Conservation (phyloP, 345 rosid species). For the Citropsis articulata region DNA sequence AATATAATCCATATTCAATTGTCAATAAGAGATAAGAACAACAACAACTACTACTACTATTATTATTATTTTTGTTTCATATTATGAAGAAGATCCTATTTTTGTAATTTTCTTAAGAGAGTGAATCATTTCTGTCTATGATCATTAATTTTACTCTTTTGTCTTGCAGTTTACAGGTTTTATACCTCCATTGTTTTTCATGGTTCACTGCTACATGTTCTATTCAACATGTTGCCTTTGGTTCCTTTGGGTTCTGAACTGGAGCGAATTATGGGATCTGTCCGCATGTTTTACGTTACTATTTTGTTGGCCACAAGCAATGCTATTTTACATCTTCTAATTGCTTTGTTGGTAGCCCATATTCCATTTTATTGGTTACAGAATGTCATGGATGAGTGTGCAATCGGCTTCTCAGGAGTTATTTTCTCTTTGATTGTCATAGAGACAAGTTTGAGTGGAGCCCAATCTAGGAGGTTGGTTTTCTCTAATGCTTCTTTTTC, state of each 20-base stretch:
- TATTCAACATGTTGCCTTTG: constrained; percentile 96
- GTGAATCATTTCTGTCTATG: not conserved
- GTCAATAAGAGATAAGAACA: not conserved
- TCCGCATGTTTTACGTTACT: constrained; percentile 68
- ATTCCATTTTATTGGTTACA: constrained; percentile 50
- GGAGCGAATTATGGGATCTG: constrained; percentile 97
- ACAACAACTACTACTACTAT: no score
- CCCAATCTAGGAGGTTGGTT: constrained; percentile 75
- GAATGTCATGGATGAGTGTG: constrained; percentile 68
- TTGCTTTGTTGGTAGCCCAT: constrained; percentile 59
- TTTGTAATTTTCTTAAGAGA: not conserved
- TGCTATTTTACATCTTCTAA: constrained; percentile 71
- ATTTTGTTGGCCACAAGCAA: constrained; percentile 81
- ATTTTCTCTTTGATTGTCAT: constrained; percentile 91
- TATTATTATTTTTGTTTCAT: not conserved
- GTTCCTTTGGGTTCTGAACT: constrained; percentile 94
- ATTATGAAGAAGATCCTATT: not conserved
- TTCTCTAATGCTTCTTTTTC: no score
- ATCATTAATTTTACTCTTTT: constrained; percentile 10
- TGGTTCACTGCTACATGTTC: constrained; percentile 84
- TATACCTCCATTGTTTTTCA: constrained; percentile 79
- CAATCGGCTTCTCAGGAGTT: constrained; percentile 92
- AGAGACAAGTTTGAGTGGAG: constrained; percentile 94
- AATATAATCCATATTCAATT: not conserved
- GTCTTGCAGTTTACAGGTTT: constrained; percentile 77